These are phyloP conservation scores for Dichotomocladium elegans DNA, from an alignment of 371 early-diverging fungal species.

Conservation along the genomic window DNA sequence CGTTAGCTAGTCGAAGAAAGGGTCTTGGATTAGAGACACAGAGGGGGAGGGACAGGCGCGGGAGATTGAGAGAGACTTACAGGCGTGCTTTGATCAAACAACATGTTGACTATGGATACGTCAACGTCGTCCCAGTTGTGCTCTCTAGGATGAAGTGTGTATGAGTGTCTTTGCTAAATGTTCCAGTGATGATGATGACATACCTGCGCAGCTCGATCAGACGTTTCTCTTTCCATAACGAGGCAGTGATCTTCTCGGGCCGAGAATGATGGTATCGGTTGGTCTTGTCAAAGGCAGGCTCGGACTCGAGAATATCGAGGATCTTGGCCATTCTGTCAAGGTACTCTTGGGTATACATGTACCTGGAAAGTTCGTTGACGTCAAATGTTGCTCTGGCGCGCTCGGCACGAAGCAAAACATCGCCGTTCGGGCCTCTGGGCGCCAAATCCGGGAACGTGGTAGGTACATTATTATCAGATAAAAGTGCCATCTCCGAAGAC, in stretches of 20 bases:
- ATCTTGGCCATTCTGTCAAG: slow-evolving; percentile 46
- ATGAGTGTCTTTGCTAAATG: background rate
- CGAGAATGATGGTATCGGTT: slow-evolving; percentile 53
- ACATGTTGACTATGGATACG: slow-evolving; percentile 34
- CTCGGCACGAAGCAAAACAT: slow-evolving; percentile 54
- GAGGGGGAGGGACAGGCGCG: background rate
- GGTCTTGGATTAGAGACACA: background rate
- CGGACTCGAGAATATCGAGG: slow-evolving; percentile 47
- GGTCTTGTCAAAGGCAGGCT: slow-evolving; percentile 60
- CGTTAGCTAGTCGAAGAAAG: slow-evolving; percentile 17
- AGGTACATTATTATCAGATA: slow-evolving; percentile 28
- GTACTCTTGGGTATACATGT: slow-evolving; percentile 52
- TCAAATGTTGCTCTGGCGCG: slow-evolving; percentile 55
- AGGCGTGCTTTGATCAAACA: slow-evolving; percentile 45
- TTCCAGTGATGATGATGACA: background rate
- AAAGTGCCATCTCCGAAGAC: slow-evolving; percentile 5
- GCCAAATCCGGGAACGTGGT: slow-evolving; percentile 49
- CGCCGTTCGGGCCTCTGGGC: slow-evolving; percentile 55
- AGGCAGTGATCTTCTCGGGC: slow-evolving; percentile 42
- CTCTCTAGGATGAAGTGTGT: slow-evolving; percentile 19
- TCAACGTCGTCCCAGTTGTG: slow-evolving; percentile 46
- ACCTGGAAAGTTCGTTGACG: slow-evolving; percentile 48
- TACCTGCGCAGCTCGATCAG: slow-evolving; percentile 46
- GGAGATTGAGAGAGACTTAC: slow-evolving; percentile 23
- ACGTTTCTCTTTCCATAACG: slow-evolving; percentile 53